Percentiles rank a stretch among this genome's conserved stretches.
Evolutionary conservation across 352 stramenopile species (phyloP).

Genomic region (Phytophthora citricola): DNA sequence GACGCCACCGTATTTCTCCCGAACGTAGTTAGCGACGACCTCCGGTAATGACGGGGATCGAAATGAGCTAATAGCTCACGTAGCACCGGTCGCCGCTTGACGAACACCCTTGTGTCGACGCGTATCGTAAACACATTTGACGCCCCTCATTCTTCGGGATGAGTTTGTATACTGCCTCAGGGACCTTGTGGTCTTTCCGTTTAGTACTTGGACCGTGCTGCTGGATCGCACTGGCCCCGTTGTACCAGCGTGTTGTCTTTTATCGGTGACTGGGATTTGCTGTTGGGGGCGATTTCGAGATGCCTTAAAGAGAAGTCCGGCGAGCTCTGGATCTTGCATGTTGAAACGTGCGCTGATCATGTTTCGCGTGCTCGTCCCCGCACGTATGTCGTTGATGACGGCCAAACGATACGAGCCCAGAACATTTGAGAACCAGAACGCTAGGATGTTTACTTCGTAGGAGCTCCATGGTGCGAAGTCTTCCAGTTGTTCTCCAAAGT

Average conservation of each 20-base stretch:
- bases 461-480: background rate
- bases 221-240: background rate
- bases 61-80: background rate
- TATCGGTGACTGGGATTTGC: background rate
- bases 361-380: background rate
- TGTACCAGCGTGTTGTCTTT: background rate
- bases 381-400: background rate
- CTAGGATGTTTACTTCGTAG: background rate
- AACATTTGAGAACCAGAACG: slow-evolving; percentile 10
- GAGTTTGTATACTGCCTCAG: background rate
- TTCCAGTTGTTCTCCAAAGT: background rate
- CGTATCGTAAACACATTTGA: background rate
- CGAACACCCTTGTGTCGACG: background rate
- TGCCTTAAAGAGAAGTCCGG: slow-evolving; percentile 1
- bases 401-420: background rate
- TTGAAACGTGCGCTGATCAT: background rate
- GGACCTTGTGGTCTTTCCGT: background rate
- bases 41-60: background rate
- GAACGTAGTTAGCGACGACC: background rate
- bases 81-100: background rate
- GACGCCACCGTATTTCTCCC: background rate
- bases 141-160: background rate
- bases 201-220: background rate
- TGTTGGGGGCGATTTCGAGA: background rate
- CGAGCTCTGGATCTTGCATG: slow-evolving; percentile 5